Evolutionary conservation across 2,329 filamentous ascomycete species (phyloP), one percentile per base, ranked within the genome.

Genomic region (Fusarium heterosporum): DNA sequence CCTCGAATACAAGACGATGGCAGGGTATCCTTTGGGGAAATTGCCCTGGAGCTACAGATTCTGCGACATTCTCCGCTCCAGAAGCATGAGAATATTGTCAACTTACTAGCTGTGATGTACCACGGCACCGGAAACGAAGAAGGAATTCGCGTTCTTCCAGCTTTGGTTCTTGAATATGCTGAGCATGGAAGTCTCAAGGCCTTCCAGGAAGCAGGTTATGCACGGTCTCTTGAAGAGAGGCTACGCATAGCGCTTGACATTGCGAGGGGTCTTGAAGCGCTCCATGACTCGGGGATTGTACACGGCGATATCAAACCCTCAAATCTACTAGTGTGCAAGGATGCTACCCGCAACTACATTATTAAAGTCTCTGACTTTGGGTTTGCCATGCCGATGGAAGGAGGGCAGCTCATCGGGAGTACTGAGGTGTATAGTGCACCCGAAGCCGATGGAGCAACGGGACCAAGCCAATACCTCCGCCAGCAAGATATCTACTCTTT

Each of bases 181-280:
- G 34, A 55, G 16, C 16, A 40, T 14, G 52, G 52, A 19, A 51
- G 7, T n/a, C 45, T 51, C 12, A 55, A 51, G n/a, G 29, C 34
- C n/a, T 55, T 51, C 7, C 52, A 51, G 32, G 45, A 55, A 51
- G 52, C 34, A 51, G 45, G 52, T 6, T 55, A 55, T 2, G 52
- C 16, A 11, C 26, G 7, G 6, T 55, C 52, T 2, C 8, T 55
- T 11, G 16, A 40, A 4, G 52, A 55, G 19, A 40, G 38, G 26
- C 34, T 55, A 3, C 8, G 22, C 2, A 32, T 55, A 13, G 52
- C 45, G 7, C 9, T 55, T 1, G 52, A 55, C n/a, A 17, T 34
- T 5, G 45, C 45, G 9, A 55, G 8, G 1, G 52, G 52, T 1
- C 52, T 55, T 6, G 19, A 32, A 28, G 45, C 32, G 1, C 45